These are phyloP conservation scores for Novymonas esmeraldas DNA, from an alignment of 208 protist genomes.

Conservation along the genomic window DNA sequence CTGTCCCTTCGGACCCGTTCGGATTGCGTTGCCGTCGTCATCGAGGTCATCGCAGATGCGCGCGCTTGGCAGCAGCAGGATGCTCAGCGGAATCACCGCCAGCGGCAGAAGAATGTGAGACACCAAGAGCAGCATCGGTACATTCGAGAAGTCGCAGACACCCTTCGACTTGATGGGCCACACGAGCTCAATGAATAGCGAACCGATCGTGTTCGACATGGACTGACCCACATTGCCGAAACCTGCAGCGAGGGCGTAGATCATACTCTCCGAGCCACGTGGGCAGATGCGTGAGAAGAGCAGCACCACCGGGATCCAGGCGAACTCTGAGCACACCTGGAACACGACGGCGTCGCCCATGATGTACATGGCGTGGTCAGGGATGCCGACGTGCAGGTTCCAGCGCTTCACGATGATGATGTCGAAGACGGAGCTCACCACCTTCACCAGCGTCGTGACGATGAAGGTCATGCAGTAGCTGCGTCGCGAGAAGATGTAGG, in stretches of 20 bases:
- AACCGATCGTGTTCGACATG: slow-evolving; percentile 45
- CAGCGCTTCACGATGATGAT: slow-evolving; percentile 71
- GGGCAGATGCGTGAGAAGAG: slow-evolving; percentile 79
- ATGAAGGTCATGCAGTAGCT: slow-evolving; percentile 48
- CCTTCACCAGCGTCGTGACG: slow-evolving; percentile 46
- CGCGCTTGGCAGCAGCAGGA: slow-evolving; percentile 62
- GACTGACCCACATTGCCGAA: slow-evolving; percentile 64
- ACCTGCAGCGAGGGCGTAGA: slow-evolving; percentile 69
- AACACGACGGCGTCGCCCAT: slow-evolving; percentile 67
- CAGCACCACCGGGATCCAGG: slow-evolving; percentile 71
- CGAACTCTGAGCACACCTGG: slow-evolving; percentile 55
- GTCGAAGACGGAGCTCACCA: slow-evolving; percentile 59
- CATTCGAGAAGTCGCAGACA: slow-evolving; percentile 60
- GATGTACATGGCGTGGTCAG: slow-evolving; percentile 68
- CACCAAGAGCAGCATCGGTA: slow-evolving; percentile 53
- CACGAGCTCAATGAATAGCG: slow-evolving; percentile 51
- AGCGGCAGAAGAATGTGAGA: slow-evolving; percentile 51
- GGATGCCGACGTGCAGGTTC: slow-evolving; percentile 48
- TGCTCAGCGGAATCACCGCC: slow-evolving; percentile 49
- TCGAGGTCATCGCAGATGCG: slow-evolving; percentile 65
- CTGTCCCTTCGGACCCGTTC: background rate
- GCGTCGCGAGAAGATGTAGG: slow-evolving; percentile 41
- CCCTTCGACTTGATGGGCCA: slow-evolving; percentile 38
- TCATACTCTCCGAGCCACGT: slow-evolving; percentile 64
- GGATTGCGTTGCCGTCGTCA: slow-evolving; percentile 40